Evolutionary conservation across 352 stramenopile species (phyloP).

Genomic region (Phytophthora pseudosyringae): DNA sequence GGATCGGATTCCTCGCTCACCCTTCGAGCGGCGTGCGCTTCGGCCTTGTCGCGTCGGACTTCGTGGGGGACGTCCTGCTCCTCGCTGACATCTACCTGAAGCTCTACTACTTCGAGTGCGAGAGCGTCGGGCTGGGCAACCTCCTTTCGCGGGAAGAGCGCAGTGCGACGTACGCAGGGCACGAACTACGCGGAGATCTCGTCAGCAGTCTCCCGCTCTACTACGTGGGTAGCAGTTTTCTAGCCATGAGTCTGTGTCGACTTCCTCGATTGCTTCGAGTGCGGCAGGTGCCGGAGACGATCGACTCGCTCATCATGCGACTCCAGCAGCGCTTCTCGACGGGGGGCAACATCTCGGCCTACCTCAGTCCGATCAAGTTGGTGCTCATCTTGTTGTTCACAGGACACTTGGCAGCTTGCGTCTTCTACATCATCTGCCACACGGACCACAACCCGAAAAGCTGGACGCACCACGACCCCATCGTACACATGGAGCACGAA

Average conservation of each 20-base stretch:
- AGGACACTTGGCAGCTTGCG: constrained; percentile 65
- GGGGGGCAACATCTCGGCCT: constrained; percentile 64
- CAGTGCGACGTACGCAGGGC: constrained; percentile 47
- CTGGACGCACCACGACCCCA: constrained; percentile 78
- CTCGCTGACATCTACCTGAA: constrained; percentile 69
- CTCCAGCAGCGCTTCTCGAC: constrained; percentile 71
- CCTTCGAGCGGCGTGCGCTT: constrained; percentile 24
- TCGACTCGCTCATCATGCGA: constrained; percentile 72
- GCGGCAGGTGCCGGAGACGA: constrained; percentile 40
- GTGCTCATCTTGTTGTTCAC: constrained; percentile 68
- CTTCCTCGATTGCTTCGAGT: constrained; percentile 62
- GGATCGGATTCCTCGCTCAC: constrained; percentile 64
- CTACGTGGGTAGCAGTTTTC: constrained; percentile 64
- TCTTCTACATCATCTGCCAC: constrained; percentile 78
- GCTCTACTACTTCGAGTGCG: constrained; percentile 81
- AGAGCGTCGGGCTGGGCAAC: constrained; percentile 52
- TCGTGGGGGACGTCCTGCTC: constrained; percentile 51
- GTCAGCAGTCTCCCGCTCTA: constrained; percentile 64
- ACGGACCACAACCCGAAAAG: constrained; percentile 63
- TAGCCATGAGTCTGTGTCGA: constrained; percentile 62
- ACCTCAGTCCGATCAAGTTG: constrained; percentile 69
- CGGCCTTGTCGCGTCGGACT: constrained; percentile 46
- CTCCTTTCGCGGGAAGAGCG: constrained; percentile 56
- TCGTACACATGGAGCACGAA: constrained; percentile 69
- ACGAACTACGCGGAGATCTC: constrained; percentile 53